Conservation (phyloP, 2,329 filamentous ascomycete species). For the Colletotrichum sansevieriae region DNA sequence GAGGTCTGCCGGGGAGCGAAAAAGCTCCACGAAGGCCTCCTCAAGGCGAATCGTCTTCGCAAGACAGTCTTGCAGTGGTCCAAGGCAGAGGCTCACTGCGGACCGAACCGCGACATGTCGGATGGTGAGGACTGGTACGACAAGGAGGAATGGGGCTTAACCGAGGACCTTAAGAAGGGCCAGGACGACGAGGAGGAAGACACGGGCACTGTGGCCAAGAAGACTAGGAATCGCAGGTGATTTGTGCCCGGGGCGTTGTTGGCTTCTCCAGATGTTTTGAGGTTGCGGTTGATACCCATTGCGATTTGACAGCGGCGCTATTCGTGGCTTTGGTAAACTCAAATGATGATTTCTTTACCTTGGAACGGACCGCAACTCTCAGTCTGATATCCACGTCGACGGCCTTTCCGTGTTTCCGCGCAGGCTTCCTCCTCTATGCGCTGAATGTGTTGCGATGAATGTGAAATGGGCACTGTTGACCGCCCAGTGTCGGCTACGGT, state of each 20-base stretch:
- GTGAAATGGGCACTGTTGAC: not conserved
- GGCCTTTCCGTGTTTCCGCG: constrained; percentile 16
- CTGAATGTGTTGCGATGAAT: not conserved
- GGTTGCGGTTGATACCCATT: constrained; percentile 41
- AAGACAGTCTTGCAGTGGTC: constrained; percentile 80
- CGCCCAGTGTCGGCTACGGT: constrained; percentile 11
- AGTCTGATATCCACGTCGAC: not conserved
- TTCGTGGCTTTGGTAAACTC: not conserved
- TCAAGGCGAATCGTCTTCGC: constrained; percentile 79
- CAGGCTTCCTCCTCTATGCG: not conserved
- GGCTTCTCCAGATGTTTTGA: constrained; percentile 24
- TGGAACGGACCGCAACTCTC: not conserved
- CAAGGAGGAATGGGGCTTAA: constrained; percentile 81
- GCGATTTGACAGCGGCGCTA: constrained; percentile 29
- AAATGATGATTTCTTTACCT: constrained; percentile 3
- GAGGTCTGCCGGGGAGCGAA: constrained; percentile 81
- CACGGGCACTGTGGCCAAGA: constrained; percentile 66
- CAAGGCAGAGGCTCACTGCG: constrained; percentile 81
- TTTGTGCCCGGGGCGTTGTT: constrained; percentile 29
- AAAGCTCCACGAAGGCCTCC: constrained; percentile 76
- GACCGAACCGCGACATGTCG: constrained; percentile 78
- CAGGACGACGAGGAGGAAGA: constrained; percentile 88
- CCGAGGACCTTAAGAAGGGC: constrained; percentile 83
- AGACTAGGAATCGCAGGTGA: constrained; percentile 69
- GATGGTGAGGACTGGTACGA: constrained; percentile 94